phyloP scores from a whole-genome alignment of 2,329 filamentous ascomycete genomes.

The Ceratocystiopsis brevicomis region DNA sequence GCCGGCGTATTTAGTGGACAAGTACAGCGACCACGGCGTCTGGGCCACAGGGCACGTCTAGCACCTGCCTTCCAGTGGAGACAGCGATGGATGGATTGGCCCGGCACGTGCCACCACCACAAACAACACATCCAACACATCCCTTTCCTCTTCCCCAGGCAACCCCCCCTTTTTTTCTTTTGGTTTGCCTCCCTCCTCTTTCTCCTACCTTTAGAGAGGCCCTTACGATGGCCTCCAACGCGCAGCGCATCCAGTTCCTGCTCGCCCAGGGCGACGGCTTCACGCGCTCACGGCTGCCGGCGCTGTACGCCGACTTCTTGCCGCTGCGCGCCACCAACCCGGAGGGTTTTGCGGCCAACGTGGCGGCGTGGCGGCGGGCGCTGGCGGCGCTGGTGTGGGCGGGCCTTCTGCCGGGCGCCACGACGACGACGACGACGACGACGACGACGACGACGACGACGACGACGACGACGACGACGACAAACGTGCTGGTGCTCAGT shows the following conservation, averaged over 20 bases:
- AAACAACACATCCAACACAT: too few relatives aligned
- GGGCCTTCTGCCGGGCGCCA: slow-evolving; percentile 15
- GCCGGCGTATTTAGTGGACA: too few relatives aligned
- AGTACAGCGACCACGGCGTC: too few relatives aligned
- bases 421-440: too few relatives aligned
- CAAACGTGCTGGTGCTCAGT: slow-evolving; percentile 32
- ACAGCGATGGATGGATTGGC: too few relatives aligned
- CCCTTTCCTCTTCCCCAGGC: too few relatives aligned
- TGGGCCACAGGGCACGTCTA: too few relatives aligned
- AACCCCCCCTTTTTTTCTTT: too few relatives aligned
- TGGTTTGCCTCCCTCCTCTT: too few relatives aligned
- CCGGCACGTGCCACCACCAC: too few relatives aligned
- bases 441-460: neutral
- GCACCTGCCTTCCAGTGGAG: too few relatives aligned
- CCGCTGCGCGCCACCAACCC: slow-evolving; percentile 12
- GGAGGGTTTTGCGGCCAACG: slow-evolving; percentile 14
- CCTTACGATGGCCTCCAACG: slow-evolving; percentile 8
- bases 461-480: slow-evolving; percentile 12
- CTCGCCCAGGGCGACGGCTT: slow-evolving; percentile 9
- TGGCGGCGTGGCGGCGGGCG: slow-evolving; percentile 18
- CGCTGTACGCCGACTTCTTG: slow-evolving; percentile 14
- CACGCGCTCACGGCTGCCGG: slow-evolving; percentile 9
- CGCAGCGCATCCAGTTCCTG: slow-evolving; percentile 10
- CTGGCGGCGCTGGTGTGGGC: slow-evolving; percentile 15
- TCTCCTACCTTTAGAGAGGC: too few relatives aligned